These are phyloP conservation scores for Harrya chromipes DNA, from an alignment of 768 basidiomycete species.

Conservation along the genomic window DNA sequence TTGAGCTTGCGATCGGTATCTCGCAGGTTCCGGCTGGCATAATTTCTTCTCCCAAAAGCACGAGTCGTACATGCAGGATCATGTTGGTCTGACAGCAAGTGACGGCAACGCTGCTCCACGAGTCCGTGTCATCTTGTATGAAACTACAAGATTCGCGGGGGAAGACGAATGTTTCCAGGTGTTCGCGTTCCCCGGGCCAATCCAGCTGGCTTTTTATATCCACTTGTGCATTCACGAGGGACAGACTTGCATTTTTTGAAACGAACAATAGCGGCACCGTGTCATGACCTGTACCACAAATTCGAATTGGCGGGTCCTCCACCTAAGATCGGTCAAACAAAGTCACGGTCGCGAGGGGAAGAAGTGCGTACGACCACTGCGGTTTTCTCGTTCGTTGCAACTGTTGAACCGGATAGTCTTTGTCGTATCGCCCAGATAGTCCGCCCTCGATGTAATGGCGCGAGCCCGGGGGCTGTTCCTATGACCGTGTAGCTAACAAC, in stretches of 20 bases:
- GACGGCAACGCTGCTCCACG: constrained; percentile 12
- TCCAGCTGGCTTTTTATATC: constrained; percentile 22
- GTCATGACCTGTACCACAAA: constrained; percentile 33
- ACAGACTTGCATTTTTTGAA: constrained; percentile 32
- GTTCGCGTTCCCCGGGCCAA: constrained; percentile 25
- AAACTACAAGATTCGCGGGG: constrained; percentile 27
- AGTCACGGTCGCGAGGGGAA: constrained; percentile 3
- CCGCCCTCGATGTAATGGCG: constrained; percentile 38
- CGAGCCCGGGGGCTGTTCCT: constrained; percentile 44
- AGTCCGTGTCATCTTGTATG: constrained; percentile 14
- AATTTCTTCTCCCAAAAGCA: constrained; percentile 19
- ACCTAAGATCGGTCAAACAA: constrained; percentile 34
- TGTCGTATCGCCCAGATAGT: constrained; percentile 66
- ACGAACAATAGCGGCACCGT: constrained; percentile 31
- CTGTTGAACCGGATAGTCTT: constrained; percentile 37
- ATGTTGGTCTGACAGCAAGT: constrained; percentile 20
- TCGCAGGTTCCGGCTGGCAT: constrained; percentile 17
- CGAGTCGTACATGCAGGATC: constrained; percentile 22
- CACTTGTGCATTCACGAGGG: constrained; percentile 30
- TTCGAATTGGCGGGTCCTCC: constrained; percentile 39
- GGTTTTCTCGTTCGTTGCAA: constrained; percentile 38
- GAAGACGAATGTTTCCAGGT: constrained; percentile 33
- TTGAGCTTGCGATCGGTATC: constrained; percentile 15
- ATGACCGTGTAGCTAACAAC: constrained; percentile 59
- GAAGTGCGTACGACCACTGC: constrained; percentile 41